phyloP scores from a whole-genome alignment of 2,329 filamentous ascomycete genomes.

The Trichothecium sympodiale region DNA sequence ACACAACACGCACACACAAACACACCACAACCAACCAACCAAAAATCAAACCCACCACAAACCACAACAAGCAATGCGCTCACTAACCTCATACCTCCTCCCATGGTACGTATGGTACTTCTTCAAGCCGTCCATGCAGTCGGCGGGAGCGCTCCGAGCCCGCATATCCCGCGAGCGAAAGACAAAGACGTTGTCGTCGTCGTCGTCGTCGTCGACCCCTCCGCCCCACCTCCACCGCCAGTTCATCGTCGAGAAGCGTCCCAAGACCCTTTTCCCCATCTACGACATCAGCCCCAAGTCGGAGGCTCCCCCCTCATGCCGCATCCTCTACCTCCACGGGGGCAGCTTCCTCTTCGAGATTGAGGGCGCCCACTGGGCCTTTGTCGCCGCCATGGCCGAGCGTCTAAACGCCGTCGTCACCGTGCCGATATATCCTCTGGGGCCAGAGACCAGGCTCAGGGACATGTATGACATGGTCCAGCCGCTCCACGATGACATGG shows the following conservation, averaged over 20 bases:
- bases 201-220: too few relatives aligned
- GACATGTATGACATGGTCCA: constrained; percentile 20
- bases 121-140: constrained; percentile 14
- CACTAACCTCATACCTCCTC: constrained; percentile 14
- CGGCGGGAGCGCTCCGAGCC: constrained; percentile 12
- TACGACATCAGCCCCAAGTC: constrained; percentile 20
- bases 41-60: too few relatives aligned
- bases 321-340: constrained; percentile 20
- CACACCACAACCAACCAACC: too few relatives aligned
- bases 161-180: constrained; percentile 13
- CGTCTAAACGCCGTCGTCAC: constrained; percentile 18
- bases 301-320: constrained; percentile 14
- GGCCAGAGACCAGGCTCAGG: constrained; percentile 17
- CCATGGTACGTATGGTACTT: constrained; percentile 16
- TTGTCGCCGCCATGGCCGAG: constrained; percentile 15
- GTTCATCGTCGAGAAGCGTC: constrained; percentile 14
- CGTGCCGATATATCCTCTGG: constrained; percentile 20
- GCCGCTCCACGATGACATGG: constrained; percentile 19
- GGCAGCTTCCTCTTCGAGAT: constrained; percentile 20
- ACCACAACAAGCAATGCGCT: constrained; percentile 10
- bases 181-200: constrained; percentile 7
- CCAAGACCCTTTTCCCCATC: constrained; percentile 10
- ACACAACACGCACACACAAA: too few relatives aligned
- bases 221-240: constrained; percentile 13
- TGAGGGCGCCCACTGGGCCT: constrained; percentile 14